phyloP scores from a whole-genome alignment of 179 eudicot genomes.

The Drosera spatulata region DNA sequence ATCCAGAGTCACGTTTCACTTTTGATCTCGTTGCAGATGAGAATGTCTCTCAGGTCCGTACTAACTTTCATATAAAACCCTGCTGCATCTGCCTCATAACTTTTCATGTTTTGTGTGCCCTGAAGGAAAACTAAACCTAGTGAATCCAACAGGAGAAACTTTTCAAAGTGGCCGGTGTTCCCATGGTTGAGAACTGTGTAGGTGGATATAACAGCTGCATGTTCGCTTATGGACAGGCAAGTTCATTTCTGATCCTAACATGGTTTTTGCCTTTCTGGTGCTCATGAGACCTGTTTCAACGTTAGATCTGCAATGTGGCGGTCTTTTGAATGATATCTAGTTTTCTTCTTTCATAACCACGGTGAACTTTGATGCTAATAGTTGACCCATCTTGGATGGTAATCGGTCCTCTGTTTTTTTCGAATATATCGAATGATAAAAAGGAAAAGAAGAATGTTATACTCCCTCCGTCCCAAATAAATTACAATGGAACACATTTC shows the following conservation, averaged over 20 bases:
- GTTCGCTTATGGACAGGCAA: slow-evolving; percentile 99
- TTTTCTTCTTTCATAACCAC: background rate
- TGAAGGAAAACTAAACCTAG: background rate
- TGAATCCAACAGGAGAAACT: slow-evolving; percentile 59
- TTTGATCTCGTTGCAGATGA: slow-evolving; percentile 95
- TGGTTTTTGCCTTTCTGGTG: background rate
- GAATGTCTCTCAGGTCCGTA: slow-evolving; percentile 70
- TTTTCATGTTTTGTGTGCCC: background rate
- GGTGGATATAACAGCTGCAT: slow-evolving; percentile 97
- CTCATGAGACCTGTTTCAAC: background rate
- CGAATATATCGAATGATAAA: no score
- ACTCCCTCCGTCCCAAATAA: no score
- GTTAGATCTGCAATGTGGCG: background rate
- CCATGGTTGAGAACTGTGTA: slow-evolving; percentile 96
- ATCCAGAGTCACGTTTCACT: slow-evolving; percentile 95
- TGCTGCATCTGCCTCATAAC: no score
- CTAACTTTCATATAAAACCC: no score
- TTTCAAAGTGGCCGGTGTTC: slow-evolving; percentile 89
- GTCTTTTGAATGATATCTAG: no score
- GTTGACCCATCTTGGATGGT: no score
- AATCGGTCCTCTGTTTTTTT: no score
- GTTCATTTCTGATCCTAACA: slow-evolving; percentile 8
- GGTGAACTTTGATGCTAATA: no score
- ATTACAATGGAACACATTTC: no score
- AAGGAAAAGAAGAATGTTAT: no score